Evolutionary conservation across 768 basidiomycete species (phyloP).

Genomic region (Lactarius trivialis): DNA sequence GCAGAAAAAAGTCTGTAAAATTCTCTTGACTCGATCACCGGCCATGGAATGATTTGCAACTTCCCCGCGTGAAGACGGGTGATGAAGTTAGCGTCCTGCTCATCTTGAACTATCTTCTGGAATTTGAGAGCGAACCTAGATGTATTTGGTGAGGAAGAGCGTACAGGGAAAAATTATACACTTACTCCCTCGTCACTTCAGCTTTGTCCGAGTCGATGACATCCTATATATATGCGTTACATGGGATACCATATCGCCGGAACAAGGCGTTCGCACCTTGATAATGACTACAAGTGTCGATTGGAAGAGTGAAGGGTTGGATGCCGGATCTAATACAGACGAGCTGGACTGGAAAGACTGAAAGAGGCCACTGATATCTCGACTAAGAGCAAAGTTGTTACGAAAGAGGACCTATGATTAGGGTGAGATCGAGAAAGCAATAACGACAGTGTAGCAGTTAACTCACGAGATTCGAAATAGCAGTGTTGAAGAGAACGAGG

Average conservation of each 20-base stretch:
- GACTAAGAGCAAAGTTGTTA: slow-evolving; percentile 57
- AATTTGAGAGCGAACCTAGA: slow-evolving; percentile 51
- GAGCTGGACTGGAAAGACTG: slow-evolving; percentile 57
- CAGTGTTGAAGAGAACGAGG: slow-evolving; percentile 59
- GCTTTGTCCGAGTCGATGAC: slow-evolving; percentile 56
- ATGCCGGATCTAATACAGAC: slow-evolving; percentile 49
- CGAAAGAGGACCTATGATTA: slow-evolving; percentile 51
- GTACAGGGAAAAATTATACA: not conserved
- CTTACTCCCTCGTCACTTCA: slow-evolving; percentile 55
- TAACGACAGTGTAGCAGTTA: not conserved
- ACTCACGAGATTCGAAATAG: slow-evolving; percentile 53
- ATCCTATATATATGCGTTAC: slow-evolving; percentile 37
- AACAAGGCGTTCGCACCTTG: slow-evolving; percentile 37
- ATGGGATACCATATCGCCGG: not conserved
- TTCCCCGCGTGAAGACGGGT: slow-evolving; percentile 50
- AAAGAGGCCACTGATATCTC: slow-evolving; percentile 55
- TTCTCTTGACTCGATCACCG: slow-evolving; percentile 54
- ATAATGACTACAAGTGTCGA: slow-evolving; percentile 60
- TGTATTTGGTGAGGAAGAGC: not conserved
- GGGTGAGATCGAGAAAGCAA: not conserved
- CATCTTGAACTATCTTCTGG: slow-evolving; percentile 53
- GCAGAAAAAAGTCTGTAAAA: slow-evolving; percentile 50
- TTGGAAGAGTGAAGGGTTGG: slow-evolving; percentile 54
- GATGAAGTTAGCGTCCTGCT: slow-evolving; percentile 60
- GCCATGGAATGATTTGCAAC: slow-evolving; percentile 58